Base-by-base conservation (phyloP, 1,284 basidiomycete species). In the Cerioporus squamosus region DNA sequence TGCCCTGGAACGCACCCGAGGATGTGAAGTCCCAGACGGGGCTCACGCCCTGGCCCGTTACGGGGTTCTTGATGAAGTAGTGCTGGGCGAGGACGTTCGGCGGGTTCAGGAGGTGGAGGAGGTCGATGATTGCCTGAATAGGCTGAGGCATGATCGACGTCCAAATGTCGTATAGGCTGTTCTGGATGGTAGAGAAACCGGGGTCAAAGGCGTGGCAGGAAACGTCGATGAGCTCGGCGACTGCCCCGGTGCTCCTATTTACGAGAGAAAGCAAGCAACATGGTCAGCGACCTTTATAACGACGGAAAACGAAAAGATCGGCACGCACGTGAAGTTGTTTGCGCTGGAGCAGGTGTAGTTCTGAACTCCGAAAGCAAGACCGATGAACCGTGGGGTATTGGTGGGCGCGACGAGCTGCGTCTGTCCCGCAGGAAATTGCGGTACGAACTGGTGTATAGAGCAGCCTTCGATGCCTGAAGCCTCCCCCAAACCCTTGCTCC, bases 11-110 rank as follows among this genome's bases (percentile, higher is more conserved):
- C 33, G 57, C 53, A n/a, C 70, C 67, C 17, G 73, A 72, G 10
- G 74, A 74, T n/a, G 78, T 78, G 71, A 84, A 84, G 72, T 87
- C 84, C 80, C 84, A 87, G 61, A 81, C 80, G 9, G 85, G 83
- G 55, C 72, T 76, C 44, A 81, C 54, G n/a, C 80, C 79, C n/a
- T 69, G 57, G 18, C 77, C 79, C 1, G 77, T 74, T 44, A 70
- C 60, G 6, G 80, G 78, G 64, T 80, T 81, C 14, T 73, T 50
- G 22, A 82, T 71, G 68, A 84, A 88, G 74, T 82, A 85, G 69
- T 88, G 85, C 60, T 81, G 76, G 4, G 84, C 84, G 55, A 86
- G 79, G 26, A 70, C 54, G 68, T 68, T 39, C 60, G 70, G 66
- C 59, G 62, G 71, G 60, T 58, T 59, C 26, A 65, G 7, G 23